Conservation (phyloP, 768 basidiomycete genomes). For the Lentinus tigrinus region DNA sequence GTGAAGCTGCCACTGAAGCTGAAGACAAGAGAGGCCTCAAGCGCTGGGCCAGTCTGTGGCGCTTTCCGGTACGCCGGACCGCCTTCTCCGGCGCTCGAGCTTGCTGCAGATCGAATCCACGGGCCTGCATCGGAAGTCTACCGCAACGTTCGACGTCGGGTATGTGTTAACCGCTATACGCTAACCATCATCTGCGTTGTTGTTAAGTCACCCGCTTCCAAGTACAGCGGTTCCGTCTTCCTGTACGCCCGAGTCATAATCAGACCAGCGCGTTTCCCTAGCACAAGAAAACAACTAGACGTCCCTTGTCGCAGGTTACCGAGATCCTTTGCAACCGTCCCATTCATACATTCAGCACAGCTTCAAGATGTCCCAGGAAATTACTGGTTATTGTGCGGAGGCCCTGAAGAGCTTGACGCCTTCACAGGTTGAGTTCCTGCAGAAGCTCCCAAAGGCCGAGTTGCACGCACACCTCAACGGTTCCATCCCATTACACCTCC, state of each 20-base stretch:
- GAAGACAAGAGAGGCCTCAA: too few species aligned
- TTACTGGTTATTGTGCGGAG: conserved; percentile 35
- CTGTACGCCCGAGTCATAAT: neutral
- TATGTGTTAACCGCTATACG: too few species aligned
- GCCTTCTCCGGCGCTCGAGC: neutral
- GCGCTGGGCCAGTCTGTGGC: too few species aligned
- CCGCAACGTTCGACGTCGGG: too few species aligned
- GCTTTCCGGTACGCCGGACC: neutral
- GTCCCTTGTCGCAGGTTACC: too few species aligned
- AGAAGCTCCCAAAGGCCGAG: conserved; percentile 74
- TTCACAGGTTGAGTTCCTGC: conserved; percentile 57
- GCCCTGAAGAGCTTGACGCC: conserved; percentile 56
- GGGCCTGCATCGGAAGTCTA: too few species aligned
- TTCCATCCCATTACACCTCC: conserved; percentile 66
- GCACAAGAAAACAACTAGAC: too few species aligned
- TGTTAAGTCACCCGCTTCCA: too few species aligned
- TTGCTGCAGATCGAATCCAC: neutral
- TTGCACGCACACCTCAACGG: conserved; percentile 87
- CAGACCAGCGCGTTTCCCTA: neutral
- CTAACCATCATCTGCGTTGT: too few species aligned
- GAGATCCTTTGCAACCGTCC: too few species aligned
- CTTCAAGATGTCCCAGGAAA: conserved; percentile 1
- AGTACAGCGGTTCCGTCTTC: too few species aligned
- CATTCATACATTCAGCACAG: neutral
- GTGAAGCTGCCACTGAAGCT: too few species aligned